These are phyloP conservation scores for Lachancea sp. DNA, from an alignment of 805 yeast genomes.

Conservation along the genomic window DNA sequence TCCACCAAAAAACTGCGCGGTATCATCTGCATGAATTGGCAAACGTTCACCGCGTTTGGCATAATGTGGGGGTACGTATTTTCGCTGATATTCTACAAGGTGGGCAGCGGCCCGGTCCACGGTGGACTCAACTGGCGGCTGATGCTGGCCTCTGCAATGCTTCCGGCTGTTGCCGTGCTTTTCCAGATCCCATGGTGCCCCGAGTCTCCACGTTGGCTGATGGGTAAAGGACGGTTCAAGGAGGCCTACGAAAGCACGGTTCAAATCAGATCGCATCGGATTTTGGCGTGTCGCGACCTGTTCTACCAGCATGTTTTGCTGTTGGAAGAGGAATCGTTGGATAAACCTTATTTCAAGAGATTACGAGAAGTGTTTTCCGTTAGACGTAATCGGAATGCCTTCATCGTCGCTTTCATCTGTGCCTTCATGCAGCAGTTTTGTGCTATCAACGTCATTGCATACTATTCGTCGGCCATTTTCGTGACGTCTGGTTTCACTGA, in stretches of 20 bases:
- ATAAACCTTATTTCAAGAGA: constrained; percentile 42
- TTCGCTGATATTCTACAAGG: constrained; percentile 54
- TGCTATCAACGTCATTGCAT: constrained; percentile 84
- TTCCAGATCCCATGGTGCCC: constrained; percentile 62
- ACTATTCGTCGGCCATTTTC: constrained; percentile 75
- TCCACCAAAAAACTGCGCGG: constrained; percentile 60
- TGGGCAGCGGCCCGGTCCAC: constrained; percentile 34
- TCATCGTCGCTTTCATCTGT: constrained; percentile 70
- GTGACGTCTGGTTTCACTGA: constrained; percentile 57
- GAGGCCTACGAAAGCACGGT: constrained; percentile 52
- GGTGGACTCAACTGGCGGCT: constrained; percentile 59
- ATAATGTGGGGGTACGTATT: constrained; percentile 66
- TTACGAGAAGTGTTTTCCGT: constrained; percentile 55
- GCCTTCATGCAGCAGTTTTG: constrained; percentile 91
- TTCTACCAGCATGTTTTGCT: constrained; percentile 62
- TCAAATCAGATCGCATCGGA: constrained; percentile 43
- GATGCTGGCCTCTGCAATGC: constrained; percentile 61
- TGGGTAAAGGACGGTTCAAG: constrained; percentile 58
- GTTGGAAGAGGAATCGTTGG: constrained; percentile 52
- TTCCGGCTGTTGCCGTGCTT: constrained; percentile 58
- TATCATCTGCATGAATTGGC: constrained; percentile 68
- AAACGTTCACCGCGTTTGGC: constrained; percentile 68
- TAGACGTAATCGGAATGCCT: constrained; percentile 79
- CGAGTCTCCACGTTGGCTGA: constrained; percentile 71
- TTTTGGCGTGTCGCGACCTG: constrained; percentile 64